Base-by-base conservation (phyloP, 1,284 basidiomycete genomes). In the Heterobasidion occidentale region DNA sequence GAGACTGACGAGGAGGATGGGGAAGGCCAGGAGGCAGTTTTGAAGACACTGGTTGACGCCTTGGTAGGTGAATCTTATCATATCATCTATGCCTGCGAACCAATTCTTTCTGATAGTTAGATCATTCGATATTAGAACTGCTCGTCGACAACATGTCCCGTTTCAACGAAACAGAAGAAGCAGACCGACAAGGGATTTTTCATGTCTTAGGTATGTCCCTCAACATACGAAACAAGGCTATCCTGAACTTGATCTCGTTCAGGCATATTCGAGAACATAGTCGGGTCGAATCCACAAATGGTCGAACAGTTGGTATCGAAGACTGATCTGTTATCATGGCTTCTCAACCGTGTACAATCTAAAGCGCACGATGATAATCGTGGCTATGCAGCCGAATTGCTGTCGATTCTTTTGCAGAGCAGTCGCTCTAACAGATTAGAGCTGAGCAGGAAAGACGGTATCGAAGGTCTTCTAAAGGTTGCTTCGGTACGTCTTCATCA, bases 201-300 rank as follows among this genome's bases (percentile, higher is more conserved):
- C 92, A 96, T 65, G 85, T 94, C n/a, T 72, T 98, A 36, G 88
- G 89, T 88, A 61, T 53, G 27, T 73, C 55, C 8, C 44, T 6
- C 8, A 44, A 60, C 45, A 36, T 46, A 14, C 46, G 9, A 46
- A 14, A n/a, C 9, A 17, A 17, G 11, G 45, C 17, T 46, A 5
- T 46, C 51, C 38, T 38, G 14, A 35, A 38, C 51, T 42, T 42
- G n/a, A 42, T 42, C 38, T 42, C 11, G 38, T 56, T n/a, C 58
- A 91, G 92, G 92, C 36, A 86, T 94, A 51, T 91, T 98, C 63
- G 97, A 99, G 71, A 98, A 98, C 67, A 72, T 96, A 12, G 71
- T 98, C 12, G 89, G 91, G 2, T 90, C 96, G 65, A 86, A 90
- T 61, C 88, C 94, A 0, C 74, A 81, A 14, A 67, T 96, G 15